A percentile compares a stretch with the other conserved stretches of the same genome.
Conservation (phyloP, 768 basidiomycete species). For the Dentipellis fragilis region DNA sequence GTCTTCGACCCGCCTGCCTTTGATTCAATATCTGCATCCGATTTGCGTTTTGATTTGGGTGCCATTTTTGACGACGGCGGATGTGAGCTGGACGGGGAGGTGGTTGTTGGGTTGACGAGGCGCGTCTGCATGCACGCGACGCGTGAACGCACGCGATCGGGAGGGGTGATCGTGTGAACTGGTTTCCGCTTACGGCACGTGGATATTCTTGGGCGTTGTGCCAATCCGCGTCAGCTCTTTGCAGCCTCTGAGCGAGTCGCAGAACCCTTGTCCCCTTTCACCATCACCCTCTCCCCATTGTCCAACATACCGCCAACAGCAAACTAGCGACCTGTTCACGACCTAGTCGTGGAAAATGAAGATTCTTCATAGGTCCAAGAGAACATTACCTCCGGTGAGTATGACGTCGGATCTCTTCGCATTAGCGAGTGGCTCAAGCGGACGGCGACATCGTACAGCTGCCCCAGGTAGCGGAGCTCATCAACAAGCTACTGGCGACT, state of each 20-base stretch:
- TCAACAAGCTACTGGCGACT: constrained; percentile 56
- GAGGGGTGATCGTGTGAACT: constrained; percentile 7
- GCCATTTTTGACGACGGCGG: background rate
- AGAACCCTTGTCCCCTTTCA: constrained; percentile 3
- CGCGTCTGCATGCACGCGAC: background rate
- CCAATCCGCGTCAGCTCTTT: constrained; percentile 11
- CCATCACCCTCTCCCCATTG: background rate
- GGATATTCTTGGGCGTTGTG: background rate
- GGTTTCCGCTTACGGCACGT: background rate
- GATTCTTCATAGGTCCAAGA: constrained; percentile 81
- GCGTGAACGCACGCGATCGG: background rate
- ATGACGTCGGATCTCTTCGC: constrained; percentile 6
- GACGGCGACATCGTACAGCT: constrained; percentile 36
- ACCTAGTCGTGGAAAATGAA: constrained; percentile 65
- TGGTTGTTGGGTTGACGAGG: background rate
- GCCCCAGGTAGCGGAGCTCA: constrained; percentile 73
- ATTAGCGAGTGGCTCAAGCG: constrained; percentile 12
- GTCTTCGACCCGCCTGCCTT: background rate
- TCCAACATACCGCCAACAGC: background rate
- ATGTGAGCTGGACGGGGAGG: no score
- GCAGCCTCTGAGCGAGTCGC: constrained; percentile 1
- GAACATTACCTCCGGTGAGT: constrained; percentile 67
- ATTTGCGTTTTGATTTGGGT: background rate
- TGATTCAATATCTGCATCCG: background rate
- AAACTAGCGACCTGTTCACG: constrained; percentile 16